Evolutionary conservation across 2,329 filamentous ascomycete species (phyloP), one percentile per base, ranked within the genome.

Genomic region (Fusarium camptoceras): DNA sequence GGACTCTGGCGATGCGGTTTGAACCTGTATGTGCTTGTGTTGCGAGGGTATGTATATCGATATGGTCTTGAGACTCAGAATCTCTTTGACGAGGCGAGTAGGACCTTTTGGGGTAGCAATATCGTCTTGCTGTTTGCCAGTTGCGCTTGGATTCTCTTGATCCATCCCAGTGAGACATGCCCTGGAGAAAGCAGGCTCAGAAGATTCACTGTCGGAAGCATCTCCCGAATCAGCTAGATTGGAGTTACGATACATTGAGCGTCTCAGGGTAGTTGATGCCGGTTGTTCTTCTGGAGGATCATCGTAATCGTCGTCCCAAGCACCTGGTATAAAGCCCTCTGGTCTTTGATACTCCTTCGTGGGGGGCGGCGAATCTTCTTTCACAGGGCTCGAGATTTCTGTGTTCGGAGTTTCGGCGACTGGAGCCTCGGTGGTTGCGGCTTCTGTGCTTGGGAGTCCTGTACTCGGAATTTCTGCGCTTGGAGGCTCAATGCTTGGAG

Each of bases 41-140:
- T 81, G 80, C 3, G 84, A 85, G 9, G 87, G 87, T 2, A 88
- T 73, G 66, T 88, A 88, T 8, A 88, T 76, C 1, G 86, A 87
- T n/a, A 89, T 80, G 6, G 79, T 82, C 25, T 81, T 77, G 22
- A 88, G 79, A 14, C 79, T 83, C 15, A 88, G 59, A 16, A 88
- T 83, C 73, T 88, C 85, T 73, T 88, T 89, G 15, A 86, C 83
- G 16, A 89, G 76, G n/a, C 85, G 82, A 0, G 86, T 84, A 10
- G 85, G 83, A 0, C 85, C 85, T 50, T 83, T 84, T 8, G 85
- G 87, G 0, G 86, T 88, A 5, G 83, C 74, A 4, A 77, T 75
- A 53, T 85, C 84, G 20, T 86, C 84, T 27, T 74, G 74, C 3
- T 71, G 72, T 50, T 48, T 72, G 14, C 44, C 37, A 9, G 69